Evolutionary conservation across 2,329 filamentous ascomycete species (phyloP), one percentile per base, ranked within the genome.

Genomic region (Trichothecium sympodiale): DNA sequence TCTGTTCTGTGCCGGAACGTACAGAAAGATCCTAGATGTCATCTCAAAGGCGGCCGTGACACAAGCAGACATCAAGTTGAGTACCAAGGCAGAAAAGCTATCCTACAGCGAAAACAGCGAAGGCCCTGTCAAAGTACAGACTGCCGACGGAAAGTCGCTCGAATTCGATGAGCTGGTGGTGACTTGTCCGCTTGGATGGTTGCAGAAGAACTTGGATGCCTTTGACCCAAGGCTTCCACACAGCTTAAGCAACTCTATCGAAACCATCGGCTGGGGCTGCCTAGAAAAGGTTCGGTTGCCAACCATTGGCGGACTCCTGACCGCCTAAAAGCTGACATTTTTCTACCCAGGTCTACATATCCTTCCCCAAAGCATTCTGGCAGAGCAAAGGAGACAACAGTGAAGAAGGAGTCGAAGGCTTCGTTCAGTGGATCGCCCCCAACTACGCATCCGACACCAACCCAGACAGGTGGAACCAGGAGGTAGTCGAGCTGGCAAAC

Each of bases 361-460:
- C 71, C 27, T 94, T 94, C 46, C 76, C 81, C 0, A 64, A 58
- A 9, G 76, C 85, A 0, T 94, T 88, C 53, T 94, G 87, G 86
- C 57, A 64, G 2, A 46, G 49, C 0, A 44, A 55, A 0, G 47
- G 49, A 0, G 45, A 55, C 0, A 62, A 74, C 27, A 10, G 10
- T 25, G 48, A 49, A 1, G 44, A 56, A 20, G 53, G 56, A 9
- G 62, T 73, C 26, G 68, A 78, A 4, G 77, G 80, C 17, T 88
- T 89, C 56, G 77, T 76, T 30, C 78, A 86, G 50, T 93, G 85
- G 71, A 69, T 87, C 26, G 61, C 75, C 1, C 86, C 86, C 3
- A 57, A 52, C 2, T 93, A 94, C 53, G 70, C 78, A 0, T 42
- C 62, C 0, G 60, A 70, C 34, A 71, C 74, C 2, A 80, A 82